Evolutionary conservation across 2,329 filamentous ascomycete genomes (phyloP).

Genomic region (Rachicladosporium sp.): DNA sequence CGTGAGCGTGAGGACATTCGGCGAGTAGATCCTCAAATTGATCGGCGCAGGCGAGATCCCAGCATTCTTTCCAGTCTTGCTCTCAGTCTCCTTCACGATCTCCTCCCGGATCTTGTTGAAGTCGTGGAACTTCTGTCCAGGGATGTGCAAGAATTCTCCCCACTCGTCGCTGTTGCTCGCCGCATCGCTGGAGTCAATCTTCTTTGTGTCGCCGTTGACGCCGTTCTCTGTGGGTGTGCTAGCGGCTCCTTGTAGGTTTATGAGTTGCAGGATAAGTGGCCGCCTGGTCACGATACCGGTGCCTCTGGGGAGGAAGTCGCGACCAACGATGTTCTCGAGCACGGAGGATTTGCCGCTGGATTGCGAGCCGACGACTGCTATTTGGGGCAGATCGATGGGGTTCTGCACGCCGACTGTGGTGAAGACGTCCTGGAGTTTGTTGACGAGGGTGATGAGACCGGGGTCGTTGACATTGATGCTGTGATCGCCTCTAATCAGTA

Average conservation of each 20-base stretch:
- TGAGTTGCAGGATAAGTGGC: conserved; percentile 91
- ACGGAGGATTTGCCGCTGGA: conserved; percentile 99
- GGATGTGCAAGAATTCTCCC: conserved; percentile 97
- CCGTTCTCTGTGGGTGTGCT: conserved; percentile 56
- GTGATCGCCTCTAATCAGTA: conserved; percentile 8
- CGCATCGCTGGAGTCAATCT: conserved; percentile 60
- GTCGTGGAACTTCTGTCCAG: conserved; percentile 93
- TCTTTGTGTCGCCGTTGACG: conserved; percentile 59
- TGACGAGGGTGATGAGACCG: conserved; percentile 69
- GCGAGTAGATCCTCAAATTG: conserved; percentile 96
- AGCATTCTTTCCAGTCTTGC: conserved; percentile 89
- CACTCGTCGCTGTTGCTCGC: conserved; percentile 90
- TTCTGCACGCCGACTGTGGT: conserved; percentile 95
- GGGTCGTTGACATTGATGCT: conserved; percentile 64
- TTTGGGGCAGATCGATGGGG: conserved; percentile 96
- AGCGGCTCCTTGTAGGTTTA: conserved; percentile 59
- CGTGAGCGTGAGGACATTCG: conserved; percentile 92
- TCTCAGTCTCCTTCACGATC: conserved; percentile 90
- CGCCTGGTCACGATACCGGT: conserved; percentile 94
- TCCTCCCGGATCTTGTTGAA: conserved; percentile 98
- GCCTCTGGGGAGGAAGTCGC: conserved; percentile 95
- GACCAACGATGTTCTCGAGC: conserved; percentile 93
- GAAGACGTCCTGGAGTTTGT: conserved; percentile 99
- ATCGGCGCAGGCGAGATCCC: conserved; percentile 95
- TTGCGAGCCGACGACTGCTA: conserved; percentile 94